Evolutionary conservation across 352 stramenopile genomes (phyloP).

Genomic region (Phytophthora crassamura): DNA sequence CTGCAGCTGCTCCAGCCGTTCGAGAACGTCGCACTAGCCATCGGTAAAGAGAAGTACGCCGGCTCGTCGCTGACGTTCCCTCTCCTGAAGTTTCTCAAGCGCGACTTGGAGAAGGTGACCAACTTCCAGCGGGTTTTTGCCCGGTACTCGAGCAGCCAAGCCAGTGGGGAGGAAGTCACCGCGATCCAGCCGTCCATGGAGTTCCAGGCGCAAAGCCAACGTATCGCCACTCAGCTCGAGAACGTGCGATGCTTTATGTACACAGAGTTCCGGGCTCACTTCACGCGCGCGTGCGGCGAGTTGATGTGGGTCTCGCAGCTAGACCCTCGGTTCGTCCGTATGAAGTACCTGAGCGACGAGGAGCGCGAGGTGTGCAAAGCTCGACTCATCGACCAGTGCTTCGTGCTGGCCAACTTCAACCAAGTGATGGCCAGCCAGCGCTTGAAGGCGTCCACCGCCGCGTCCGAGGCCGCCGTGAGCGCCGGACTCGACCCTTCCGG

Average conservation of each 20-base stretch:
- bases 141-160: slow-evolving; percentile 21
- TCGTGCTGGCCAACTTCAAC: slow-evolving; percentile 48
- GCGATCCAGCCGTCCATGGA: slow-evolving; percentile 13
- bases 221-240: slow-evolving; percentile 44
- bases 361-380: slow-evolving; percentile 54
- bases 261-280: slow-evolving; percentile 45
- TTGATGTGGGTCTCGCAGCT: slow-evolving; percentile 61
- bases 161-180: neutral
- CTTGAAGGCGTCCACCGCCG: slow-evolving; percentile 19
- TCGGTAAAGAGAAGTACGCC: slow-evolving; percentile 55
- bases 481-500: slow-evolving; percentile 27
- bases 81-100: slow-evolving; percentile 53
- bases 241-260: slow-evolving; percentile 44
- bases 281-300: slow-evolving; percentile 43
- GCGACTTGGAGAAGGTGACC: slow-evolving; percentile 51
- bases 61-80: slow-evolving; percentile 47
- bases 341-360: slow-evolving; percentile 53
- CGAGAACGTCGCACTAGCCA: slow-evolving; percentile 50
- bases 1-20: slow-evolving; percentile 53
- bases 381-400: slow-evolving; percentile 46
- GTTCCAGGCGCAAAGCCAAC: slow-evolving; percentile 27
- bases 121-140: slow-evolving; percentile 55
- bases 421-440: slow-evolving; percentile 46
- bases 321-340: slow-evolving; percentile 56
- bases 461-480: slow-evolving; percentile 13